These are phyloP conservation scores for Sonneratia caseolaris DNA, from an alignment of 345 rosid genomes.

Conservation along the genomic window DNA sequence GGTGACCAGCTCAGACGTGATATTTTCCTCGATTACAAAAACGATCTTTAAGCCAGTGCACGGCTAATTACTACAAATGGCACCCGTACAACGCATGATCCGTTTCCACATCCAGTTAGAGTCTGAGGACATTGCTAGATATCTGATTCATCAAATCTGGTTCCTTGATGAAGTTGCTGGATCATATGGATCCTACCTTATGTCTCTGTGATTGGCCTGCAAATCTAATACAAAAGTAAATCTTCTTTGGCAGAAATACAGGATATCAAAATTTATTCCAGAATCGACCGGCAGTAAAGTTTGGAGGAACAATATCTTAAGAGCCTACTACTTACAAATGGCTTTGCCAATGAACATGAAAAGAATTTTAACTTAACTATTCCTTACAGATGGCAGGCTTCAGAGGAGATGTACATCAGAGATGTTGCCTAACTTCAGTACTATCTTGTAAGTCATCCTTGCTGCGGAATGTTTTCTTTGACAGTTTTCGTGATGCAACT, in stretches of 20 bases:
- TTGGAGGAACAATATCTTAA: not conserved
- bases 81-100: not conserved
- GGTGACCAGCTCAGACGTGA: constrained; percentile 17
- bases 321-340: not conserved
- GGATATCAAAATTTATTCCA: constrained; percentile 44
- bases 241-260: constrained; percentile 42
- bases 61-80: not conserved
- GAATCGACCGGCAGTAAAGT: constrained; percentile 41
- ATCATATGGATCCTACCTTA: not conserved
- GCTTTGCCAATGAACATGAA: not conserved
- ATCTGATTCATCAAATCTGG: too few species aligned
- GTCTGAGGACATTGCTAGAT: too few species aligned
- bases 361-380: not conserved
- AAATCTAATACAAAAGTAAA: not conserved
- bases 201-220: not conserved
- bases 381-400: constrained; percentile 32
- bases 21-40: not conserved
- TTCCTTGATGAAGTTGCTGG: not conserved
- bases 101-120: not conserved
- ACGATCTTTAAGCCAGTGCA: not conserved
- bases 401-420: constrained; percentile 46
- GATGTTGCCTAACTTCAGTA: constrained; percentile 45
- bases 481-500: too few species aligned
- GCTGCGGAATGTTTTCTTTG: not conserved
- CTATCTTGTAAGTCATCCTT: constrained; percentile 30